Evolutionary conservation across 2,329 filamentous ascomycete genomes (phyloP), one percentile per base, ranked within the genome.

Genomic region (Sclerotinia borealis): DNA sequence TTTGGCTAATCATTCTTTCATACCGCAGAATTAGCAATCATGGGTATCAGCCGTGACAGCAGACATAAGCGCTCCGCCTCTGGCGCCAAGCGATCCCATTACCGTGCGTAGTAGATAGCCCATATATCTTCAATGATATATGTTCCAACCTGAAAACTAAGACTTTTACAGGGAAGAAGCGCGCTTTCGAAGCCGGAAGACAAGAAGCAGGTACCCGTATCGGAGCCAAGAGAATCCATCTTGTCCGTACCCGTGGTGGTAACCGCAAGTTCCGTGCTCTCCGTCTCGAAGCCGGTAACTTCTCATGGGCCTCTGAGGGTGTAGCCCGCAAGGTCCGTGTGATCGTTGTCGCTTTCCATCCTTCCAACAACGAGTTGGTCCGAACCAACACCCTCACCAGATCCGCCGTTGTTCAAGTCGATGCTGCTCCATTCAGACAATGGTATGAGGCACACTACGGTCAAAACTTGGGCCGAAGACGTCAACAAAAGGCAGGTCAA

Each of bases 381-480:
- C 95, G 95, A 79, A 99, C 95, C 82, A 99, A 99, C 90, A 98
- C 95, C 84, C 87, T 99, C 80, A 99, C 95, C 86, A 96, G 93
- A 85, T 92, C 92, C 78, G 95, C 95, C 83, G 91, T 99, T 77
- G 91, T 99, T 80, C 95, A 99, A 86, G 85, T 99, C 82, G 95
- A 99, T 81, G 95, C 96, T 76, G 92, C 95, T 70, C 95, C 95
- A 74, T 99, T 99, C 91, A 87, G 95, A 80, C 93, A 98, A 85
- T 99, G 95, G 95, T 99, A 96, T 84, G 95, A 99, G 88, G 92
- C 95, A 74, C 95, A 99, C 90, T 99, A 99, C 87, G 95, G 95
- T 78, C 86, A 91, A 81, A 75, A 84, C 75, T 79, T 99, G 70
- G 95, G 95, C 79, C 91, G 93, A 76, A 90, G 89, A 82, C 91